Base-by-base conservation (phyloP, 139 green algal species). In the Micractinium sp. region DNA sequence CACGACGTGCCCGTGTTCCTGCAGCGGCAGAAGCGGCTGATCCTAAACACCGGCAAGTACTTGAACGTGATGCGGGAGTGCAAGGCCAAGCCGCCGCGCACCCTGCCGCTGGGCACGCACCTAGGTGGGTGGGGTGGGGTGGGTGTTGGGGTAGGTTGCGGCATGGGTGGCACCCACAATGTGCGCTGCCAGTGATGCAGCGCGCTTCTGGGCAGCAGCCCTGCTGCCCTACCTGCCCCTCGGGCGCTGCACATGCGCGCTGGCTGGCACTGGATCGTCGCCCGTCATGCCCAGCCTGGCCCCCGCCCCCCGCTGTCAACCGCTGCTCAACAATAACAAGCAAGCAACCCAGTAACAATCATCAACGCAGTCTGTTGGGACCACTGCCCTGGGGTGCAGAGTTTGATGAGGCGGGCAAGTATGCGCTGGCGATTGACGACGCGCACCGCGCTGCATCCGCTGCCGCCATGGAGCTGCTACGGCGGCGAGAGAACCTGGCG, bases 41-140 rank as follows among this genome's bases (percentile, higher is more conserved):
- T 97, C 27, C 91, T 97, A 0, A 90, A 91, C n/a, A 96, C 95
- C 16, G 97, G 97, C 63, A 98, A 98, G 90, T 98, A 98, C 92
- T 85, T 98, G 60, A 98, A 99, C 90, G 93, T 96, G 20, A 95
- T 99, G 53, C 93, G 94, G 7, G 94, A 97, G 88, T 98, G 95
- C 90, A 94, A 93, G 9, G 79, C 89, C 78, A 25, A 87, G 1
- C 94, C 95, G 76, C 84, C 89, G 4, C 71, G 85, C 18, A 85
- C 93, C 14, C 74, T 94, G 31, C 73, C 92, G 35, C 35, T 82
- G 27, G 90, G 92, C 33, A 71, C 79, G 19, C 90, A 90, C 79
- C 76, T 94, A 12, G 83, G 86, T 90, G 87, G 89, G 63, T 39
- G 77, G 76, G 86, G 15, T 73, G 84, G 53, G 86, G 66, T 19